phyloP scores from a whole-genome alignment of 768 basidiomycete species.

The Mycena kentingensis region DNA sequence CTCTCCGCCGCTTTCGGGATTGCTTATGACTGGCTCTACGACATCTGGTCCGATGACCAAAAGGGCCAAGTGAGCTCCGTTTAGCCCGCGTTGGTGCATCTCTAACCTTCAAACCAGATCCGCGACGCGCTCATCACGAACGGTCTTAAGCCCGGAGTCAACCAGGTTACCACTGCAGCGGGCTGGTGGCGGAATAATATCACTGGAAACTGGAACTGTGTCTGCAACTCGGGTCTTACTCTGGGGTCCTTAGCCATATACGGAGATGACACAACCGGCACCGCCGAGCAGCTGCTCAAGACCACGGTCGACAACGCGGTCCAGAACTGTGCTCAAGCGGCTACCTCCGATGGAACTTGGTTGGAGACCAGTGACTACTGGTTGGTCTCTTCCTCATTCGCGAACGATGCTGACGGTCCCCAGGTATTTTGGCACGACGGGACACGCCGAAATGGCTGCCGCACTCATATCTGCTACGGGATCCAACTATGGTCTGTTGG shows the following conservation, averaged over 20 bases:
- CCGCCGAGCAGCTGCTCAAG: slow-evolving; percentile 65
- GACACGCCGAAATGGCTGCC: slow-evolving; percentile 86
- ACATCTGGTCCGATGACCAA: slow-evolving; percentile 75
- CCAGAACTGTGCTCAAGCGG: slow-evolving; percentile 68
- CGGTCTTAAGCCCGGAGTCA: slow-evolving; percentile 71
- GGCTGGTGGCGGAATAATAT: slow-evolving; percentile 82
- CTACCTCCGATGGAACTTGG: slow-evolving; percentile 84
- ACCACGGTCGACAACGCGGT: slow-evolving; percentile 74
- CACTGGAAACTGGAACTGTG: slow-evolving; percentile 98
- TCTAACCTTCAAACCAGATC: too few species aligned
- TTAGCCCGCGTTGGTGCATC: too few species aligned
- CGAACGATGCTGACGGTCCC: too few species aligned
- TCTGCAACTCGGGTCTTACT: slow-evolving; percentile 89
- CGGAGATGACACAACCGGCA: slow-evolving; percentile 77
- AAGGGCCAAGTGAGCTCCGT: slow-evolving; percentile 38
- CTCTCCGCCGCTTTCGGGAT: slow-evolving; percentile 85
- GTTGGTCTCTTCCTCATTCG: slow-evolving; percentile 44
- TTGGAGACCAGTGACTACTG: slow-evolving; percentile 93
- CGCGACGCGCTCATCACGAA: slow-evolving; percentile 72
- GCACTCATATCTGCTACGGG: slow-evolving; percentile 87
- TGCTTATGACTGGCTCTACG: slow-evolving; percentile 96
- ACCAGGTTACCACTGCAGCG: slow-evolving; percentile 46
- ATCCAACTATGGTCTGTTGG: slow-evolving; percentile 72
- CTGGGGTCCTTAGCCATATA: slow-evolving; percentile 89
- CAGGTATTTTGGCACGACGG: slow-evolving; percentile 45